Evolutionary conservation across 345 rosid genomes (phyloP).

Genomic region (Gossypium australe): DNA sequence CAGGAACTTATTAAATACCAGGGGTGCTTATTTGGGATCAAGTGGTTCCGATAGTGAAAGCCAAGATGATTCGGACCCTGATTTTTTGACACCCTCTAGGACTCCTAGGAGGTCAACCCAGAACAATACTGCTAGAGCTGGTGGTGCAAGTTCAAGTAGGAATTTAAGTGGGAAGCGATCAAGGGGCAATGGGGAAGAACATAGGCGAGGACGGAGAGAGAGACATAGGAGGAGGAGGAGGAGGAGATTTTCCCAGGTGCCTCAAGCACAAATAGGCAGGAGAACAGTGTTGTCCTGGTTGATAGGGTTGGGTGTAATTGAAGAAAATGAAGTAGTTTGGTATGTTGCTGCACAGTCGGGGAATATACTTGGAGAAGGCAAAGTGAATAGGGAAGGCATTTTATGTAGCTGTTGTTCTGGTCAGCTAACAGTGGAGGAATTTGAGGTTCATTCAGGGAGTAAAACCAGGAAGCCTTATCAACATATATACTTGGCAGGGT

Average conservation of each 20-base stretch:
- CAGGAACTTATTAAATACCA: neutral
- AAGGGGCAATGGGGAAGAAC: neutral
- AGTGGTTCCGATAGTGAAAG: neutral
- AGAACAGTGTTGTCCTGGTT: constrained; percentile 23
- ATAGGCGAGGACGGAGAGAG: neutral
- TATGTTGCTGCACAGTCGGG: neutral
- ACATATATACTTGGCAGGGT: neutral
- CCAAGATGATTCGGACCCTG: neutral
- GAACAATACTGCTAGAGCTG: neutral
- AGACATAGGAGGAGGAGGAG: neutral
- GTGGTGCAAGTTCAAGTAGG: neutral
- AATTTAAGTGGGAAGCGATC: neutral
- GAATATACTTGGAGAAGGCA: neutral
- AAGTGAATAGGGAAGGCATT: constrained; percentile 7
- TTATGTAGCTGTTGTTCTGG: constrained; percentile 16
- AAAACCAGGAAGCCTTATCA: neutral
- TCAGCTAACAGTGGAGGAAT: constrained; percentile 9
- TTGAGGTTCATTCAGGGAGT: constrained; percentile 21
- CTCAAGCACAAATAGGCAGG: neutral
- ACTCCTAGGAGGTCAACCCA: neutral
- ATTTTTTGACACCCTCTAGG: neutral
- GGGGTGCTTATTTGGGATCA: neutral
- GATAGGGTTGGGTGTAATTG: neutral
- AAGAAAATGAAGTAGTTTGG: neutral
- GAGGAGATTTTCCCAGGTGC: neutral